phyloP scores from a whole-genome alignment of 805 yeast species.

The Saccharomycopsis selenospora region DNA sequence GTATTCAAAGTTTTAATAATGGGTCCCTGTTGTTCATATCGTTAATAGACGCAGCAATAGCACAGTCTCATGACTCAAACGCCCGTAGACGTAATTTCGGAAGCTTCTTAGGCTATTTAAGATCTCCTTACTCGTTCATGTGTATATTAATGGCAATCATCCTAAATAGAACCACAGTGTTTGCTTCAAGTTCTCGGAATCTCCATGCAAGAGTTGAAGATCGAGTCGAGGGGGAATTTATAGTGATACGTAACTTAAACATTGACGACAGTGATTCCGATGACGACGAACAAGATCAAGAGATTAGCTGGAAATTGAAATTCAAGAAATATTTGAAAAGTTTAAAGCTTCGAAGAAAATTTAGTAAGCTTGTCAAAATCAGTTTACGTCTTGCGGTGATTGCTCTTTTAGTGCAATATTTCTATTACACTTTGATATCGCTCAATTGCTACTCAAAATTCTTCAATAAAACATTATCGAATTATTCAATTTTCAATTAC shows the following conservation, averaged over 20 bases:
- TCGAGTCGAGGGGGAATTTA: conserved; percentile 9
- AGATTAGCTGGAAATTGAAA: conserved; percentile 9
- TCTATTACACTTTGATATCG: background rate
- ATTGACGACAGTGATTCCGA: conserved; percentile 32
- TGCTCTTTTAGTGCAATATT: background rate
- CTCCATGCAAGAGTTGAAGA: conserved; percentile 25
- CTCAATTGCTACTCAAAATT: conserved; percentile 6
- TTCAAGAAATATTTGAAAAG: background rate
- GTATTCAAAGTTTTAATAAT: no score
- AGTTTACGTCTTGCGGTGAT: conserved; percentile 2
- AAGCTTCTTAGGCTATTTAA: conserved; percentile 34
- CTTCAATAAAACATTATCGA: background rate
- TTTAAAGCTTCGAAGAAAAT: background rate
- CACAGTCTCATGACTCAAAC: conserved; percentile 16
- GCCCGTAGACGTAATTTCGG: conserved; percentile 11
- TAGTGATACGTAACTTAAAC: conserved; percentile 23
- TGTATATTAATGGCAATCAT: conserved; percentile 54
- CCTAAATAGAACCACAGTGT: conserved; percentile 49
- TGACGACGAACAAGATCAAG: conserved; percentile 29
- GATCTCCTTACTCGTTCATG: conserved; percentile 42
- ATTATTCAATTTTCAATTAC: conserved; percentile 21
- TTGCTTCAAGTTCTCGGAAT: conserved; percentile 41
- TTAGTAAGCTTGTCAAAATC: background rate
- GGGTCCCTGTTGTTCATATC: background rate
- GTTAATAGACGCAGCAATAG: conserved; percentile 10